Base-by-base conservation (phyloP, 2,329 filamentous ascomycete species). In the Penicillium olsonii region DNA sequence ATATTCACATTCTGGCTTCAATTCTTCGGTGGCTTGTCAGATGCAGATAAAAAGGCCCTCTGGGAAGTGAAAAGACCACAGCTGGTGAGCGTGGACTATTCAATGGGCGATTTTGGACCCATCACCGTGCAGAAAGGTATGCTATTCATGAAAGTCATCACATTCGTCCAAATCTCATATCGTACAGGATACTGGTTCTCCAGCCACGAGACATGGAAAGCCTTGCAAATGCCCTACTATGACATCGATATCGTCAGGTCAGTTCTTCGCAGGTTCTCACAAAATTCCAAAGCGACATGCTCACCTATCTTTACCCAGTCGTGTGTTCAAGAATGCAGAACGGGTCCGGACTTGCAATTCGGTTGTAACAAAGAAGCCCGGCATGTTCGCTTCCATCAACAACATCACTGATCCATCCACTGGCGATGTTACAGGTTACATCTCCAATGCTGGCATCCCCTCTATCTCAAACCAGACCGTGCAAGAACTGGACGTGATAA, bases 321-420 rank as follows among this genome's bases (percentile, higher is more conserved):
- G 72, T 8, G 39, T 75, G 1, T 73, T 68, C 53, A 55, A 68
- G 19, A 75, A 75, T 14, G 68, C 66, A 1, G 73, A 75, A 50
- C 61, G 71, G 20, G 73, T 66, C 17, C 66, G 73, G 3, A 75
- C 73, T 3, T 75, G 73, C 54, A 74, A 75, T 51, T 73, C 72
- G 0, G 64, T 69, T 3, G 61, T 68, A 22, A 72, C 67, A 22
- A 64, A 68, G 18, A 51, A 62, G 0, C 70, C 72, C 0, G 73
- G 73, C 0, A 66, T 76, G 50, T 75, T 72, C 37, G 73, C 73
- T 0, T 75, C 72, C 0, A 62, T 75, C 45, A 75, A 75, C 59
- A 75, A 76, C 48, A 65, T 67, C 4, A 76, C 73, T 1, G 66
- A 75, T 29, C 62, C 65, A 0, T 50, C 57, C 8, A 72, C 63